These are phyloP conservation scores for Coniochaeta sp. DNA, from an alignment of 2,329 filamentous ascomycete genomes.

Conservation along the genomic window DNA sequence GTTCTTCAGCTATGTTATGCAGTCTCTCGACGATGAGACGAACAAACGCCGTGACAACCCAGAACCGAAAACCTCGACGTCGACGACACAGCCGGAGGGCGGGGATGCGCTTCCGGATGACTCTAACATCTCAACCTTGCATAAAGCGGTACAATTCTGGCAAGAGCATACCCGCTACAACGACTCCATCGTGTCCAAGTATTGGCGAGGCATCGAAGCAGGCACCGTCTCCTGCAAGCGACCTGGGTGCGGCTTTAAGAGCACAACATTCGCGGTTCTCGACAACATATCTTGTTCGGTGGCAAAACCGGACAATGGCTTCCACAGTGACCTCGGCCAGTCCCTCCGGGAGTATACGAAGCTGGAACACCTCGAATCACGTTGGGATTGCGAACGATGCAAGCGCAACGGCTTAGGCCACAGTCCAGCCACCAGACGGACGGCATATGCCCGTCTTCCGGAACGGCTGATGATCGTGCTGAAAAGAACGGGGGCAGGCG, in stretches of 20 bases:
- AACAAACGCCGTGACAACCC: conserved; percentile 51
- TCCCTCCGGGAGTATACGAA: too few species aligned
- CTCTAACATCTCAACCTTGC: conserved; percentile 21
- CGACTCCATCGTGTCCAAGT: conserved; percentile 67
- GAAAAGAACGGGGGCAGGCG: conserved; percentile 40
- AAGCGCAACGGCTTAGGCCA: conserved; percentile 57
- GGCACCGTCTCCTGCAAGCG: conserved; percentile 69
- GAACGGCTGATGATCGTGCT: conserved; percentile 73
- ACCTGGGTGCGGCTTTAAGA: too few species aligned
- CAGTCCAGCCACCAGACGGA: conserved; percentile 24
- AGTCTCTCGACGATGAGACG: conserved; percentile 79
- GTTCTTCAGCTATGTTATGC: conserved; percentile 76
- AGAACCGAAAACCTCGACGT: too few species aligned
- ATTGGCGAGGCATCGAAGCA: conserved; percentile 73
- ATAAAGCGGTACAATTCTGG: conserved; percentile 72
- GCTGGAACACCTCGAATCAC: too few species aligned
- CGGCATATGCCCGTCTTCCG: conserved; percentile 63
- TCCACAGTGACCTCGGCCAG: too few species aligned
- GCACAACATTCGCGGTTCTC: too few species aligned
- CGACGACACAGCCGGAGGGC: conserved; percentile 20
- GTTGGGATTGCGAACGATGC: conserved; percentile 77
- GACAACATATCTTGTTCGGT: too few species aligned
- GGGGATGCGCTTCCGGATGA: conserved; percentile 7
- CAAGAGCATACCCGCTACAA: conserved; percentile 60
- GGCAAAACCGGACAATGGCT: too few species aligned